These are phyloP conservation scores for Penicillium sp. DNA, from an alignment of 2,329 filamentous ascomycete species.

Conservation along the genomic window DNA sequence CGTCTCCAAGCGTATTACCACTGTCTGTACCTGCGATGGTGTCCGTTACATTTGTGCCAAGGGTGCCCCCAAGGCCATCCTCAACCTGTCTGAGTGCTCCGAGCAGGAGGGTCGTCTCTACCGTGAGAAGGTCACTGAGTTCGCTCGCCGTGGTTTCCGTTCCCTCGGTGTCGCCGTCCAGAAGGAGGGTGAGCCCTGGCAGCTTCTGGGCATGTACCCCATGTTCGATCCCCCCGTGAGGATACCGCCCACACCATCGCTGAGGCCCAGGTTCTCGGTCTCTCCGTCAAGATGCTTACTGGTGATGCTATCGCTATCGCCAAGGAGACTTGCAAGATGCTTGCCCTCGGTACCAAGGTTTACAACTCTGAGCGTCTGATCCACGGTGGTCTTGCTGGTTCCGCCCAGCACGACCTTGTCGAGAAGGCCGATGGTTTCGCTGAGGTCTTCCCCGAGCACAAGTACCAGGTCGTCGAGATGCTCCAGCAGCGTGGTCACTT, in stretches of 20 bases:
- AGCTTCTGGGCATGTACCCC: constrained; percentile 72
- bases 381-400: constrained; percentile 70
- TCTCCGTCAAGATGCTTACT: constrained; percentile 78
- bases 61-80: constrained; percentile 73
- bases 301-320: constrained; percentile 77
- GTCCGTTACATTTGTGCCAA: constrained; percentile 73
- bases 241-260: constrained; percentile 76
- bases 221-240: constrained; percentile 78
- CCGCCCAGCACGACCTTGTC: constrained; percentile 72
- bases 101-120: constrained; percentile 65
- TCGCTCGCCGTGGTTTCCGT: constrained; percentile 76
- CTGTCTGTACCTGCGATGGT: constrained; percentile 66
- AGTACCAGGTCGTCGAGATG: constrained; percentile 75
- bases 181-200: constrained; percentile 72
- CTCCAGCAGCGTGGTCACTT: constrained; percentile 70
- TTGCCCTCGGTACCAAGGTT: constrained; percentile 75
- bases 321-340: constrained; percentile 80
- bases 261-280: constrained; percentile 72
- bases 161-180: constrained; percentile 76
- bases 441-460: constrained; percentile 73
- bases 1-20: constrained; percentile 76
- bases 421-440: constrained; percentile 73
- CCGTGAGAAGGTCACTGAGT: constrained; percentile 71
- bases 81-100: constrained; percentile 66
- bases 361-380: constrained; percentile 78